Percentiles rank a stretch among this genome's conserved stretches.
phyloP scores from a whole-genome alignment of 2,329 filamentous ascomycete species.

The Diaporthe citriasiana region DNA sequence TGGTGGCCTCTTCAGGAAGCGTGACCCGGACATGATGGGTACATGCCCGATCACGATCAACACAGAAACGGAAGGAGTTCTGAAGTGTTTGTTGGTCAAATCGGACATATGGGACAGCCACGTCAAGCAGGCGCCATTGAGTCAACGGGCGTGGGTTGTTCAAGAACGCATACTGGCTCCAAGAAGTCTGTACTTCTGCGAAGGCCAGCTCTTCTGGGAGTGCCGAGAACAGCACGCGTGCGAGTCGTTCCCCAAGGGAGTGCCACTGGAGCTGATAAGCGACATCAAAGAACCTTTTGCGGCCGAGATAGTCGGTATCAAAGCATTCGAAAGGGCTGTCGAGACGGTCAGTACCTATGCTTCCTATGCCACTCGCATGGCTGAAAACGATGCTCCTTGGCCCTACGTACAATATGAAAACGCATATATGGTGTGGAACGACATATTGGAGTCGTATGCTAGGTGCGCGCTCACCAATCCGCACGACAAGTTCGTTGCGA shows the following conservation, averaged over 20 bases:
- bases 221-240: slow-evolving; percentile 35
- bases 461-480: slow-evolving; percentile 31
- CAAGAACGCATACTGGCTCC: slow-evolving; percentile 39
- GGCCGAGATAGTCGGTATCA: background rate
- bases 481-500: slow-evolving; percentile 36
- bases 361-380: background rate
- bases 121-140: slow-evolving; percentile 23
- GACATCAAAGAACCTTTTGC: background rate
- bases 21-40: background rate
- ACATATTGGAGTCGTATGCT: slow-evolving; percentile 23
- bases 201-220: slow-evolving; percentile 38
- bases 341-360: background rate
- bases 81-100: slow-evolving; percentile 24
- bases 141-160: slow-evolving; percentile 36
- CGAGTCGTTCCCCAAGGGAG: slow-evolving; percentile 23
- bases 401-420: background rate
- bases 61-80: background rate
- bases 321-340: slow-evolving; percentile 8
- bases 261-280: background rate
- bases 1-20: slow-evolving; percentile 28
- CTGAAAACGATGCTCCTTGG: background rate
- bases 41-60: background rate
- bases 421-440: slow-evolving; percentile 28
- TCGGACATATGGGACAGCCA: slow-evolving; percentile 35
- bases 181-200: slow-evolving; percentile 29